Percentiles rank a stretch among this genome's conserved stretches.
phyloP scores from a whole-genome alignment of 2,329 filamentous ascomycete species.

The Xylaria polymorpha region DNA sequence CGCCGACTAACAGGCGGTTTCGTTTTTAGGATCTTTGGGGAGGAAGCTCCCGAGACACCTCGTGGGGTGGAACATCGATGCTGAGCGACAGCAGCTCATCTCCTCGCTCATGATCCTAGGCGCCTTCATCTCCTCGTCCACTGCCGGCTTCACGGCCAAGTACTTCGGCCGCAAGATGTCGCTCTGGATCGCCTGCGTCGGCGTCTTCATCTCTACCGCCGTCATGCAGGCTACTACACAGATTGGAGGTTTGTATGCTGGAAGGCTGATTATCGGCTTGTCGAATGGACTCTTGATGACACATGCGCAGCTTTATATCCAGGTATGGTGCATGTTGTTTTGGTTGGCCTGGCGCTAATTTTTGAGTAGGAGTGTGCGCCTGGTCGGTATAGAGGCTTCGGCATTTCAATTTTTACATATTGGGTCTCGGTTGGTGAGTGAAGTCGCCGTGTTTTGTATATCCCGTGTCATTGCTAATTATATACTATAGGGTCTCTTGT shows the following conservation, averaged over 20 bases:
- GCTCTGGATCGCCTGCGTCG: conserved; percentile 55
- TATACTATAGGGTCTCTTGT: conserved; percentile 58
- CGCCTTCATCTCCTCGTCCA: conserved; percentile 58
- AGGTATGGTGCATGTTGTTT: conserved; percentile 29
- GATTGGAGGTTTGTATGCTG: conserved; percentile 62
- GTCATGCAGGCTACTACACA: conserved; percentile 62
- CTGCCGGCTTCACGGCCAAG: conserved; percentile 54
- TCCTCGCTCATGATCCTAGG: conserved; percentile 62
- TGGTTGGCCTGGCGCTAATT: conserved; percentile 26
- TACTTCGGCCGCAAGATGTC: conserved; percentile 52
- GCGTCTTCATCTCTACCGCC: conserved; percentile 57
- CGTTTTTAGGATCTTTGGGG: conserved; percentile 46
- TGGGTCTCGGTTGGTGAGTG: conserved; percentile 59
- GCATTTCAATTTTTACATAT: conserved; percentile 60
- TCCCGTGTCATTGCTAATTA: conserved; percentile 14
- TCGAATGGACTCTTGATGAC: conserved; percentile 56
- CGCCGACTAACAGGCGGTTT: conserved; percentile 23
- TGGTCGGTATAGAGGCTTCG: conserved; percentile 59
- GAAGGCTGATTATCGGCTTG: conserved; percentile 61
- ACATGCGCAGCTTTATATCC: conserved; percentile 47
- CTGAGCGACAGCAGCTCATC: conserved; percentile 60
- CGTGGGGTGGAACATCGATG: conserved; percentile 50
- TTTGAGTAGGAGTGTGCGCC: conserved; percentile 58
- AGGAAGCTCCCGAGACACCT: conserved; percentile 41
- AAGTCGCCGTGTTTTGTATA: conserved; percentile 34